A percentile compares a stretch with the other conserved stretches of the same genome.
These are phyloP conservation scores for Babesia ovis DNA, from an alignment of 169 alveolate genomes.

Conservation along the genomic window DNA sequence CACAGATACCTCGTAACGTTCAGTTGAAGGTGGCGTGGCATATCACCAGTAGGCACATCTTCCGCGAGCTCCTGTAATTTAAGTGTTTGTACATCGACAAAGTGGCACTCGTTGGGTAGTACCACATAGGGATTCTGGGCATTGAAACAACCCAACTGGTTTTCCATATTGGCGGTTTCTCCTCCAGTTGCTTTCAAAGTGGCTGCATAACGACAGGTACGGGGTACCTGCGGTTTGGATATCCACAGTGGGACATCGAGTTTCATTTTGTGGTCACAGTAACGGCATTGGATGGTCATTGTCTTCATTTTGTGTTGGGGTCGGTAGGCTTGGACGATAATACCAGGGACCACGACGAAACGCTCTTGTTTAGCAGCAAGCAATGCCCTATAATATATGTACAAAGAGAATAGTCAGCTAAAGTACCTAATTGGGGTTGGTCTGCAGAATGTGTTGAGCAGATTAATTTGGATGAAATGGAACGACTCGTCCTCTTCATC, in stretches of 20 bases:
- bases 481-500: slow-evolving; percentile 72
- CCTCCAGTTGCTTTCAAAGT: slow-evolving; percentile 73
- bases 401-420: neutral
- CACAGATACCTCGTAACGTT: slow-evolving; percentile 90
- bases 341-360: slow-evolving; percentile 93
- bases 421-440: slow-evolving; percentile 76
- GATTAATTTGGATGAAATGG: slow-evolving; percentile 74
- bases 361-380: slow-evolving; percentile 84
- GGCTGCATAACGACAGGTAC: slow-evolving; percentile 75
- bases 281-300: slow-evolving; percentile 85
- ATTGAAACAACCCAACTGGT: slow-evolving; percentile 72
- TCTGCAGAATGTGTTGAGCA: slow-evolving; percentile 73
- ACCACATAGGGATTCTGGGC: slow-evolving; percentile 89
- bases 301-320: slow-evolving; percentile 85
- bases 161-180: slow-evolving; percentile 62
- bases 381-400: slow-evolving; percentile 23
- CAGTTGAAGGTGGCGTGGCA: slow-evolving; percentile 87
- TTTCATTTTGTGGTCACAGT: slow-evolving; percentile 88
- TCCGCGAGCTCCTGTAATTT: slow-evolving; percentile 99
- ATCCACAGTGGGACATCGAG: slow-evolving; percentile 89
- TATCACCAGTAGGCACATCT: slow-evolving; percentile 91
- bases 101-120: slow-evolving; percentile 93
- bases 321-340: slow-evolving; percentile 91
- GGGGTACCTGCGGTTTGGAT: slow-evolving; percentile 78
- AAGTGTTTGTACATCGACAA: slow-evolving; percentile 92